Conservation (phyloP, 139 green algal species). For the Protoeuglena noctilucae region DNA sequence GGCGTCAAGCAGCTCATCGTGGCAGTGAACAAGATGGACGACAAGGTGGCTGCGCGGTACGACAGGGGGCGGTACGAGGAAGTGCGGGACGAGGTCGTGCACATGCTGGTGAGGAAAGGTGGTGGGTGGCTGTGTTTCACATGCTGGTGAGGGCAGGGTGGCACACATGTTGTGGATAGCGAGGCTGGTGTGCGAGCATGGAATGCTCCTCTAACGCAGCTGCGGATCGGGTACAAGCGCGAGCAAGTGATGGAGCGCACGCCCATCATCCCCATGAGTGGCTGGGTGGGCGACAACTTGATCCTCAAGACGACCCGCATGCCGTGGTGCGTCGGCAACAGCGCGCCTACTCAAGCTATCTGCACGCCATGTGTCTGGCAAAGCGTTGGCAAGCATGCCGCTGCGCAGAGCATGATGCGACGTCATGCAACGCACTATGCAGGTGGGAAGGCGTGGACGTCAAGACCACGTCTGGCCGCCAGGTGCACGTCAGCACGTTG, state of each 20-base stretch:
- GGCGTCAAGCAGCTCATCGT: conserved; percentile 96
- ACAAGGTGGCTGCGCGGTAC: conserved; percentile 75
- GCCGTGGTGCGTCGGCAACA: conserved; percentile 85
- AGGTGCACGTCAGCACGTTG: conserved; percentile 54
- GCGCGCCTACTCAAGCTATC: no score
- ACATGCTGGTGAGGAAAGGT: conserved; percentile 72
- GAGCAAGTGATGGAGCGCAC: conserved; percentile 69
- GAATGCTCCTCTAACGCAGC: no score
- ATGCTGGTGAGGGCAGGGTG: no score
- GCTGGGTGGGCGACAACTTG: conserved; percentile 98
- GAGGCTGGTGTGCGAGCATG: no score
- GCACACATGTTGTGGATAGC: no score
- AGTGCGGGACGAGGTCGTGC: conserved; percentile 90
- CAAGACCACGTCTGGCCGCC: conserved; percentile 25
- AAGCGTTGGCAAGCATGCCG: no score
- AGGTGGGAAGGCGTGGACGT: conserved; percentile 63
- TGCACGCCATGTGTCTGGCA: no score
- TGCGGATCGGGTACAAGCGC: conserved; percentile 69
- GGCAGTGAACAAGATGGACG: conserved; percentile 96
- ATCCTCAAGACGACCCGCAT: conserved; percentile 89
- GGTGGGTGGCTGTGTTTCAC: no score
- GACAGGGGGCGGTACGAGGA: conserved; percentile 82
- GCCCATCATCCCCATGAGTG: conserved; percentile 94
- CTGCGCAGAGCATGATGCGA: no score
- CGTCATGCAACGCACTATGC: no score